Conservation (phyloP, 331 rosid species). For the Cydonia oblonga region DNA sequence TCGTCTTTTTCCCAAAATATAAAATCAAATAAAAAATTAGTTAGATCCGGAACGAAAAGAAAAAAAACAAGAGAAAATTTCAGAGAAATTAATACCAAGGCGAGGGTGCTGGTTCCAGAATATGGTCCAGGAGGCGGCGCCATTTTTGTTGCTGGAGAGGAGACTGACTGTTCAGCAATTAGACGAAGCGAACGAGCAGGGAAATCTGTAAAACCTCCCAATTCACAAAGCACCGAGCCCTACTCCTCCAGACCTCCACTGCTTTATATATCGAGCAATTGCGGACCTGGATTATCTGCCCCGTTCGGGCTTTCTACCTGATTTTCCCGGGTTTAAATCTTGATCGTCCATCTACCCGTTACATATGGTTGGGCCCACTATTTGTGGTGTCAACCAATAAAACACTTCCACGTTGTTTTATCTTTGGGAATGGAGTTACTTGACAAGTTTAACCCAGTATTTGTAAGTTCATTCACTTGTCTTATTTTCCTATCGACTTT, state of each 20-base stretch:
- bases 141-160: constrained; percentile 20
- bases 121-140: constrained; percentile 74
- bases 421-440: too few relatives aligned
- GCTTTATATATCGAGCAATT: not conserved
- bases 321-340: not conserved
- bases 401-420: not conserved
- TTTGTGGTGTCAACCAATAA: not conserved
- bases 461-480: too few relatives aligned
- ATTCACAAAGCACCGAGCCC: constrained; percentile 8
- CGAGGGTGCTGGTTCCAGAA: constrained; percentile 76
- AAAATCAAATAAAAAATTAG: too few relatives aligned
- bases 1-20: too few relatives aligned
- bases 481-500: too few relatives aligned
- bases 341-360: not conserved
- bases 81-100: constrained; percentile 34
- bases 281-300: too few relatives aligned
- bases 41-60: too few relatives aligned
- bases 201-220: constrained; percentile 4
- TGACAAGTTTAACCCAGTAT: too few relatives aligned
- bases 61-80: too few relatives aligned
- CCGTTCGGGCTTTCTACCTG: too few relatives aligned
- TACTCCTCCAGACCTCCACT: not conserved
- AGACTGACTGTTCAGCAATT: not conserved
- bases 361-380: not conserved
- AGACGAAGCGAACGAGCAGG: not conserved